A percentile compares a stretch with the other conserved stretches of the same genome.
These are phyloP conservation scores for Neopestalotiopsis clavispora DNA, from an alignment of 2,329 filamentous ascomycete species.

Conservation along the genomic window DNA sequence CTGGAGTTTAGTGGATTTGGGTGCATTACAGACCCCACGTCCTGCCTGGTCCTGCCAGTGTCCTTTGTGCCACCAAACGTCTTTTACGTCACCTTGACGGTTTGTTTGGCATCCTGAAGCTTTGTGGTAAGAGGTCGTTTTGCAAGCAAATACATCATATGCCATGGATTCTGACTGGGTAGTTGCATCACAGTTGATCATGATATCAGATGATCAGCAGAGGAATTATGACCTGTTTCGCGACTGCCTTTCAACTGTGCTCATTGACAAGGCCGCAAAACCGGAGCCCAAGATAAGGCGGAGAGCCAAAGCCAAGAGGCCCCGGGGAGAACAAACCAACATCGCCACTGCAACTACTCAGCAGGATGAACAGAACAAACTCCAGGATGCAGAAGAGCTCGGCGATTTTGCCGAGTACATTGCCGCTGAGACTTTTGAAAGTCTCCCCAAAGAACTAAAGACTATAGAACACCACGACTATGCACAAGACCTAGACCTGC, in stretches of 20 bases:
- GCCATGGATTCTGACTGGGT: background rate
- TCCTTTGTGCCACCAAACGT: background rate
- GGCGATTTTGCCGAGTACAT: conserved; percentile 85
- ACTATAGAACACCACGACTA: conserved; percentile 63
- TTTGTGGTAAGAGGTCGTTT: background rate
- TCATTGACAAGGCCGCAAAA: conserved; percentile 65
- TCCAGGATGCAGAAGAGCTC: conserved; percentile 65
- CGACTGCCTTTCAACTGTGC: conserved; percentile 72
- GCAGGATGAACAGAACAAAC: background rate
- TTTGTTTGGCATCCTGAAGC: background rate
- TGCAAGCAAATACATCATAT: background rate
- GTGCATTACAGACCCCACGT: background rate
- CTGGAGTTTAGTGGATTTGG: background rate
- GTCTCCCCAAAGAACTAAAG: conserved; percentile 65
- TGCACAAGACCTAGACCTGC: conserved; percentile 48
- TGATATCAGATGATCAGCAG: conserved; percentile 25
- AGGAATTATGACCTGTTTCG: conserved; percentile 72
- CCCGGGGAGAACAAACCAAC: conserved; percentile 9
- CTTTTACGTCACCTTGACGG: conserved; percentile 16
- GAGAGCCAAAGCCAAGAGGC: conserved; percentile 42
- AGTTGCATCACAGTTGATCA: background rate
- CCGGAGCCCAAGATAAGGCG: conserved; percentile 50
- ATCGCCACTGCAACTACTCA: background rate
- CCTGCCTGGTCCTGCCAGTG: background rate
- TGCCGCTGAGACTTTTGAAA: conserved; percentile 69